Percentiles rank a stretch among this genome's conserved stretches.
These are phyloP conservation scores for Amoebophrya sp. DNA, from an alignment of 169 alveolate genomes.

Conservation along the genomic window DNA sequence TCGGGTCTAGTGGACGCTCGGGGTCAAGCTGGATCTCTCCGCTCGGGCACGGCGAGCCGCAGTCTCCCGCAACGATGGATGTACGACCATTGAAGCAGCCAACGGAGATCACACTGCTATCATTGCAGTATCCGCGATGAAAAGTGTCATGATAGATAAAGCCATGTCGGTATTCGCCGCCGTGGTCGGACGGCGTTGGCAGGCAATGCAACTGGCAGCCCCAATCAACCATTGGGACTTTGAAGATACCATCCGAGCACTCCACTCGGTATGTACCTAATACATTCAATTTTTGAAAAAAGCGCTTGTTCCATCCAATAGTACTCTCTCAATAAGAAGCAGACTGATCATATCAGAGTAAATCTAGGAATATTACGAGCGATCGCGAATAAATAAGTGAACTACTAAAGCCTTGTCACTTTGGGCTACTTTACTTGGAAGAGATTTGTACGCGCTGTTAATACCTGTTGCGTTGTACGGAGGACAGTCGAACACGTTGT, in stretches of 20 bases:
- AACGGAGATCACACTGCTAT: not conserved
- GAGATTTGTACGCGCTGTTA: too few relatives aligned
- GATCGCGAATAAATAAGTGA: too few relatives aligned
- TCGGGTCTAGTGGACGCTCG: not conserved
- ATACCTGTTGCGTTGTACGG: not conserved
- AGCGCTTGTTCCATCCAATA: too few relatives aligned
- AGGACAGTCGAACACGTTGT: conserved; percentile 11
- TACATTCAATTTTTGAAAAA: too few relatives aligned
- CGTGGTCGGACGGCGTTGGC: not conserved
- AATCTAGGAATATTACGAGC: too few relatives aligned
- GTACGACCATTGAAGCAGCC: not conserved
- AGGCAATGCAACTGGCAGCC: not conserved
- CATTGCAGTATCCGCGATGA: not conserved
- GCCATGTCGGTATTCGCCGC: not conserved
- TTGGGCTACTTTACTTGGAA: too few relatives aligned
- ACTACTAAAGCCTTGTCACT: too few relatives aligned
- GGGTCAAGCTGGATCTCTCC: conserved; percentile 9
- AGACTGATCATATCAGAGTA: too few relatives aligned
- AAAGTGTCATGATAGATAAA: conserved; percentile 1
- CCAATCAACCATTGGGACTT: not conserved
- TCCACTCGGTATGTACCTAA: conserved; percentile 4
- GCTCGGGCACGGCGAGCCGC: not conserved
- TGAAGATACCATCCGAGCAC: not conserved
- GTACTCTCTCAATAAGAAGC: too few relatives aligned
- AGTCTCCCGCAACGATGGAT: not conserved